These are phyloP conservation scores for Trametes villosa DNA, from an alignment of 768 basidiomycete genomes.

Conservation along the genomic window DNA sequence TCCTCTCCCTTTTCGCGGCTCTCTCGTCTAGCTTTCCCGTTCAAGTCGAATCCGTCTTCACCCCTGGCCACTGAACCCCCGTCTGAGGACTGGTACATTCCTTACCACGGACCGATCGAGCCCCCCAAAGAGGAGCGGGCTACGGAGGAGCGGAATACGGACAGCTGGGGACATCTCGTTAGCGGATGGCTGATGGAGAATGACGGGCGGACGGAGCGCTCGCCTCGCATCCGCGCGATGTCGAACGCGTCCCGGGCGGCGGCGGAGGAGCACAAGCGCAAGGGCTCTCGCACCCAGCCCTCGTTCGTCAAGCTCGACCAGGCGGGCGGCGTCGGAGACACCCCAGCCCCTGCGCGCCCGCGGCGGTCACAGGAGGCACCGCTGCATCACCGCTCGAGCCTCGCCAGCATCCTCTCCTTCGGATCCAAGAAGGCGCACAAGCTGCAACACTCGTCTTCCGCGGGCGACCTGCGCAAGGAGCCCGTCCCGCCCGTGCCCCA, in stretches of 20 bases:
- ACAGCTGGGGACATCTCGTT: slow-evolving; percentile 39
- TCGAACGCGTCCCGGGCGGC: slow-evolving; percentile 44
- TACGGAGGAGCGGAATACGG: slow-evolving; percentile 33
- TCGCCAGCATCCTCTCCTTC: slow-evolving; percentile 58
- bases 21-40: slow-evolving; percentile 39
- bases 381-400: slow-evolving; percentile 42
- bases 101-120: slow-evolving; percentile 68
- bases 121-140: slow-evolving; percentile 33
- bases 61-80: slow-evolving; percentile 19
- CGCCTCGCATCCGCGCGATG: slow-evolving; percentile 37
- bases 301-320: slow-evolving; percentile 51
- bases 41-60: slow-evolving; percentile 30
- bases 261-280: slow-evolving; percentile 12
- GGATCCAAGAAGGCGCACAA: slow-evolving; percentile 32
- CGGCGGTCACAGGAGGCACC: slow-evolving; percentile 26
- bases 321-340: slow-evolving; percentile 67
- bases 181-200: slow-evolving; percentile 33
- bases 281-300: slow-evolving; percentile 26
- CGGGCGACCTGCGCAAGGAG: slow-evolving; percentile 23
- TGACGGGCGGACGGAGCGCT: slow-evolving; percentile 15
- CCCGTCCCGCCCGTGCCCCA: slow-evolving; percentile 10
- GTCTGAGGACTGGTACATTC: slow-evolving; percentile 63
- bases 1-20: slow-evolving; percentile 43
- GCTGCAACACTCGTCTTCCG: slow-evolving; percentile 28
- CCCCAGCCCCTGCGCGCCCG: slow-evolving; percentile 47